Evolutionary conservation across 257 asterid species (phyloP).

Genomic region (Solanum clarkiae): DNA sequence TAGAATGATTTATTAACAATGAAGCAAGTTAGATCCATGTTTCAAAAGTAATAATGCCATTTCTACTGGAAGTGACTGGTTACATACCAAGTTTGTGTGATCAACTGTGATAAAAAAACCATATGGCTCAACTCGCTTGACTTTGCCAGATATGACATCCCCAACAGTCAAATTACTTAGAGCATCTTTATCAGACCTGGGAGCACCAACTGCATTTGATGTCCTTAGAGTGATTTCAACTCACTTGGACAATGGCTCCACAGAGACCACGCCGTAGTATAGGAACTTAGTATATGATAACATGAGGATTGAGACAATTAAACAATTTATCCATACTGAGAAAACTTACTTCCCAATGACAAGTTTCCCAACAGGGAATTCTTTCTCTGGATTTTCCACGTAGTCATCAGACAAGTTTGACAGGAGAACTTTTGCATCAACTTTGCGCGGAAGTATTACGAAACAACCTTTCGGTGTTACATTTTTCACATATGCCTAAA

Average conservation of each 20-base stretch:
- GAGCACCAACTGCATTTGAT: constrained; percentile 21
- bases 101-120: constrained; percentile 78
- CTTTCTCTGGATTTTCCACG: constrained; percentile 61
- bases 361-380: constrained; percentile 74
- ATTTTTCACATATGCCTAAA: constrained; percentile 79
- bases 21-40: background rate
- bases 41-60: background rate
- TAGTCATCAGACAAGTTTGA: constrained; percentile 71
- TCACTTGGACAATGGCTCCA: constrained; percentile 83
- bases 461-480: constrained; percentile 78
- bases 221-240: constrained; percentile 80
- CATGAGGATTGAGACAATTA: background rate
- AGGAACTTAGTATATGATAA: constrained; percentile 14
- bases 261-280: constrained; percentile 64
- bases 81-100: constrained; percentile 51
- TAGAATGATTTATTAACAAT: background rate
- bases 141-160: constrained; percentile 58
- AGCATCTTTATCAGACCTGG: constrained; percentile 33
- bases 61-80: background rate
- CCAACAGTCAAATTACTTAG: constrained; percentile 46
- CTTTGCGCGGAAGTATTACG: constrained; percentile 66
- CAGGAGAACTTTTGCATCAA: constrained; percentile 76
- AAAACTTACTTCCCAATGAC: constrained; percentile 66
- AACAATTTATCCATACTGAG: background rate
- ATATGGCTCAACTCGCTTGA: constrained; percentile 70